phyloP scores from a whole-genome alignment of 1,139 yeast species.

The Yamadazyma buinensis region DNA sequence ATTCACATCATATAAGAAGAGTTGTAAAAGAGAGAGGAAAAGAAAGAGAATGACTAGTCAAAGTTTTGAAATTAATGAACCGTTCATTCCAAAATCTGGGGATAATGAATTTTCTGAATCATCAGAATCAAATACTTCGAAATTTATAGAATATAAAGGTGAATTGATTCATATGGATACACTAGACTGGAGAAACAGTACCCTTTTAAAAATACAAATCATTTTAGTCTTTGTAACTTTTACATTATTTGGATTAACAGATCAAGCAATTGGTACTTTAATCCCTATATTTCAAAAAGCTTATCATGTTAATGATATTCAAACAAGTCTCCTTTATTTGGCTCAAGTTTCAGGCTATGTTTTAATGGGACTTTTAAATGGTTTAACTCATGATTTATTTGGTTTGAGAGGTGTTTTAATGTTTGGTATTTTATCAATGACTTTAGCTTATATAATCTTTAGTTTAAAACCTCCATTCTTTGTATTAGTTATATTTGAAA shows the following conservation, averaged over 20 bases:
- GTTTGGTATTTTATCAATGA: slow-evolving; percentile 30
- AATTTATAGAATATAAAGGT: slow-evolving; percentile 6
- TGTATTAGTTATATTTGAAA: slow-evolving; percentile 32
- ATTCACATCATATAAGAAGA: neutral
- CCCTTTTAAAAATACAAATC: slow-evolving; percentile 29
- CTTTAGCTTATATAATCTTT: slow-evolving; percentile 23
- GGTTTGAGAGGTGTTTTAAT: slow-evolving; percentile 40
- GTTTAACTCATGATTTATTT: slow-evolving; percentile 24
- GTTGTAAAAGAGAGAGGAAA: neutral
- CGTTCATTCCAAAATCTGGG: slow-evolving; percentile 8
- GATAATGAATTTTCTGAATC: neutral
- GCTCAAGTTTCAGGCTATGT: slow-evolving; percentile 37
- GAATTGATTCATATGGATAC: slow-evolving; percentile 24
- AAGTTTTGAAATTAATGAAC: slow-evolving; percentile 6
- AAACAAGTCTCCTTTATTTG: slow-evolving; percentile 33
- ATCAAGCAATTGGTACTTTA: slow-evolving; percentile 55
- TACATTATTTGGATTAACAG: slow-evolving; percentile 49
- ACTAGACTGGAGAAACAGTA: slow-evolving; percentile 15
- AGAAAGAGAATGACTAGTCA: too few relatives aligned
- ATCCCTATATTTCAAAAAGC: slow-evolving; percentile 45
- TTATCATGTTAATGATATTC: slow-evolving; percentile 42
- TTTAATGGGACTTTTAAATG: slow-evolving; percentile 35
- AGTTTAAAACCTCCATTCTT: slow-evolving; percentile 34
- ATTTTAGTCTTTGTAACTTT: slow-evolving; percentile 34
- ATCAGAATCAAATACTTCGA: neutral